Evolutionary conservation across 345 rosid genomes (phyloP).

Genomic region (Kandelia obovata): DNA sequence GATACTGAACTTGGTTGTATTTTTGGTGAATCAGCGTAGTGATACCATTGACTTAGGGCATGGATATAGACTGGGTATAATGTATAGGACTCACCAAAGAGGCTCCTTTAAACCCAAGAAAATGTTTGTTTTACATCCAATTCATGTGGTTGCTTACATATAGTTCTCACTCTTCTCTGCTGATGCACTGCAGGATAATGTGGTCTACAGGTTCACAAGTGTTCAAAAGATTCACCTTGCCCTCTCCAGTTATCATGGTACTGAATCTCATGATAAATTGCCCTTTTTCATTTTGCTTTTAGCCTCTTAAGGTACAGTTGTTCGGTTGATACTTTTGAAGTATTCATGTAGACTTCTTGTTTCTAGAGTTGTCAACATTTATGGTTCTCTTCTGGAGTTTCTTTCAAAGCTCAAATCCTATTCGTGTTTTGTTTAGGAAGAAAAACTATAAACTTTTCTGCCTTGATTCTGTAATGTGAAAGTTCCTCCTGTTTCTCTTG

Average conservation of each 20-base stretch:
- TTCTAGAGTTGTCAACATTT: too few relatives aligned
- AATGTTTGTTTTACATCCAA: not conserved
- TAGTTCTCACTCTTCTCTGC: not conserved
- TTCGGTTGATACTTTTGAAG: too few relatives aligned
- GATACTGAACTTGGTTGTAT: not conserved
- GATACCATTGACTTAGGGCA: not conserved
- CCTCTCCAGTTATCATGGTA: conserved; percentile 27
- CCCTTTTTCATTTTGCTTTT: not conserved
- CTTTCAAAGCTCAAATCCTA: too few relatives aligned
- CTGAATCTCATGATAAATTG: not conserved
- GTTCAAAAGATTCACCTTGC: conserved; percentile 27
- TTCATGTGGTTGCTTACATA: not conserved
- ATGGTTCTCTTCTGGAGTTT: too few relatives aligned
- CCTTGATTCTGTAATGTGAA: too few relatives aligned
- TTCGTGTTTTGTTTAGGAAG: too few relatives aligned
- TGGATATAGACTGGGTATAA: not conserved
- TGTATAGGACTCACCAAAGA: too few relatives aligned
- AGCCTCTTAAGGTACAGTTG: too few relatives aligned
- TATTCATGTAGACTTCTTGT: too few relatives aligned
- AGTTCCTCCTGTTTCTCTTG: too few relatives aligned
- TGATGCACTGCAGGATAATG: conserved; percentile 15
- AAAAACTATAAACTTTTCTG: too few relatives aligned
- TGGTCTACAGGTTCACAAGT: conserved; percentile 31
- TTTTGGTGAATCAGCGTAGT: not conserved
- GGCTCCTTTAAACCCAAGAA: too few relatives aligned